Conservation (phyloP, 2,329 filamentous ascomycete species). For the Cladophialophora yegresii region DNA sequence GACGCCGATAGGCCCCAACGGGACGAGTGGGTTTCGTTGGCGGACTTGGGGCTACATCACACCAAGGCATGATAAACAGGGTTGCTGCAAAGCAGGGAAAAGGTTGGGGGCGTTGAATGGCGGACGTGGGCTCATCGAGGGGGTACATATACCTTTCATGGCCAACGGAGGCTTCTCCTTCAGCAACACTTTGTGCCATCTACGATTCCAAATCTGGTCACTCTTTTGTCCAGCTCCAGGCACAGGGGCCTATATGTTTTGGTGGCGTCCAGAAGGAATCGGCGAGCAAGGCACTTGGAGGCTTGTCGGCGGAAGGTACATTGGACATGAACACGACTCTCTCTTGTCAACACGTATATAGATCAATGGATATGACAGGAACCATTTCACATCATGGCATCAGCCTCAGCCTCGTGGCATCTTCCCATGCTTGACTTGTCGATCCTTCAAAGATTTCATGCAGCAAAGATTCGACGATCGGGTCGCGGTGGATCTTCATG, state of each 20-base stretch:
- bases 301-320: background rate
- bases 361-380: background rate
- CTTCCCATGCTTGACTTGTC: background rate
- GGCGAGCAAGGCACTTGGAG: background rate
- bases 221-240: slow-evolving; percentile 7
- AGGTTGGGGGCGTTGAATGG: slow-evolving; percentile 10
- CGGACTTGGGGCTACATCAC: background rate
- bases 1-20: slow-evolving; percentile 15
- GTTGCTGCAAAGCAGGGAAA: slow-evolving; percentile 28
- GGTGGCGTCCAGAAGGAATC: background rate
- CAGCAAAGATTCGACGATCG: background rate
- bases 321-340: slow-evolving; percentile 3
- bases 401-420: background rate
- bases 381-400: background rate
- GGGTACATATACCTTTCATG: slow-evolving; percentile 17
- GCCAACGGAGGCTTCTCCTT: background rate
- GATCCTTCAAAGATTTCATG: background rate
- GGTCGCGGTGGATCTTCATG: background rate
- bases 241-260: slow-evolving; percentile 9
- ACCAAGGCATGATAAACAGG: background rate
- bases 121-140: background rate
- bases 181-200: slow-evolving; percentile 16
- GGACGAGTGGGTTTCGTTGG: background rate
- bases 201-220: slow-evolving; percentile 18
- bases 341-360: background rate